Evolutionary conservation across 1,139 yeast genomes (phyloP), one percentile per base, ranked within the genome.

Genomic region (Oligophagozyma castellii): DNA sequence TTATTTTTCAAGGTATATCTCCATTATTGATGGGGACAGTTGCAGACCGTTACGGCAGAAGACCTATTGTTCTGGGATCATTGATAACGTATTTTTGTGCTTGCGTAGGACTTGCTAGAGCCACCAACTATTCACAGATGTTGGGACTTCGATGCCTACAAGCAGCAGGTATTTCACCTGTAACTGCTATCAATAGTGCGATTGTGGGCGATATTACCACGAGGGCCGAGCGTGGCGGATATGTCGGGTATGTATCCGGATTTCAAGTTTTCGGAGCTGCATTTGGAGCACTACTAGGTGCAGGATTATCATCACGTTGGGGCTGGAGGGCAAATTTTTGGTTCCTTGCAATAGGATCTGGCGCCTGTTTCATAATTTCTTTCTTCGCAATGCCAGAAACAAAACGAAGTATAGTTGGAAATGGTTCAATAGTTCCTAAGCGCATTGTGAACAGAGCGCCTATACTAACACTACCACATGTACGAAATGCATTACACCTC

Each of bases 271-370:
- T 77, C 12, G 93, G 92, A 1, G 77, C 73, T 43, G 83, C 81
- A 0, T 60, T 78, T 35, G 86, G 93, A 5, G 83, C 92, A 0
- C 54, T 80, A 8, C 54, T 80, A 15, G 93, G 93, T 13, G 78
- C 86, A 5, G 69, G 65, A 0, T 50, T 80, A 21, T 67, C 73
- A 2, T 54, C 67, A 2, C 51, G 63, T 12, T 68, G 76, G 60
- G 65, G 68, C 8, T 80, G 93, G 92, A 61, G 83, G 35, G 73
- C 81, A 0, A 71, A 79, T 14, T 81, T 80, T 44, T 74, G 81
- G 70, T 76, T 79, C 37, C 53, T 78, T 29, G 72, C 77, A 4
- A 70, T 77, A 14, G 67, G 73, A 4, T 64, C 74, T 12, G 72
- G 73, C 1, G 34, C 53, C 1, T 53, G 65, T 6, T 43, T 64